phyloP scores from a whole-genome alignment of 768 basidiomycete species.

The Boletus bicolor region DNA sequence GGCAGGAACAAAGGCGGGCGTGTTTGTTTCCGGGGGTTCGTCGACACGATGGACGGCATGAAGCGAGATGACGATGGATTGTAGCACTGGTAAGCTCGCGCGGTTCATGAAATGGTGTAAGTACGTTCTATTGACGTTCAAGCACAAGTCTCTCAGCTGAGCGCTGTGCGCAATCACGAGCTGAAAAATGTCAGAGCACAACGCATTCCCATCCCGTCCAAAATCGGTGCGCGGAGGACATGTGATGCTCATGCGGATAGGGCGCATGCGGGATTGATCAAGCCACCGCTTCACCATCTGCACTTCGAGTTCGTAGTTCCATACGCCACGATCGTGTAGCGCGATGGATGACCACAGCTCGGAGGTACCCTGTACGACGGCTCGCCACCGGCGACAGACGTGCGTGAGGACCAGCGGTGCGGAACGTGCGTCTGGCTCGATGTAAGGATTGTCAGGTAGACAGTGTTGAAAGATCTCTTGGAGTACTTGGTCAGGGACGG shows the following conservation, averaged over 20 bases:
- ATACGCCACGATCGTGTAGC: conserved; percentile 28
- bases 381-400: conserved; percentile 33
- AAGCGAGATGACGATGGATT: conserved; percentile 18
- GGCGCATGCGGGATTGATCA: conserved; percentile 17
- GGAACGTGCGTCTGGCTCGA: conserved; percentile 17
- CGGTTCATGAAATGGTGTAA: conserved; percentile 17
- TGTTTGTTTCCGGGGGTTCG: not conserved
- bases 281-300: conserved; percentile 27
- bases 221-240: conserved; percentile 20
- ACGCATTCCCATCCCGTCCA: not conserved
- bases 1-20: conserved; percentile 4
- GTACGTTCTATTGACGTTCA: conserved; percentile 20
- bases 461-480: conserved; percentile 32
- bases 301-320: conserved; percentile 27
- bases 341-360: conserved; percentile 32
- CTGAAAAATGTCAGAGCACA: conserved; percentile 20
- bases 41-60: conserved; percentile 5
- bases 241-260: conserved; percentile 22
- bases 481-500: conserved; percentile 31
- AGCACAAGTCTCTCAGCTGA: conserved; percentile 16
- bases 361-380: conserved; percentile 27
- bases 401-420: conserved; percentile 34
- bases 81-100: conserved; percentile 11
- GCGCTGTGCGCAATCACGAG: conserved; percentile 20
- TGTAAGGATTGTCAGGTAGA: conserved; percentile 21